Base-by-base conservation (phyloP, 129 eudicot genomes). In the Chrysanthemum lavandulifolium region DNA sequence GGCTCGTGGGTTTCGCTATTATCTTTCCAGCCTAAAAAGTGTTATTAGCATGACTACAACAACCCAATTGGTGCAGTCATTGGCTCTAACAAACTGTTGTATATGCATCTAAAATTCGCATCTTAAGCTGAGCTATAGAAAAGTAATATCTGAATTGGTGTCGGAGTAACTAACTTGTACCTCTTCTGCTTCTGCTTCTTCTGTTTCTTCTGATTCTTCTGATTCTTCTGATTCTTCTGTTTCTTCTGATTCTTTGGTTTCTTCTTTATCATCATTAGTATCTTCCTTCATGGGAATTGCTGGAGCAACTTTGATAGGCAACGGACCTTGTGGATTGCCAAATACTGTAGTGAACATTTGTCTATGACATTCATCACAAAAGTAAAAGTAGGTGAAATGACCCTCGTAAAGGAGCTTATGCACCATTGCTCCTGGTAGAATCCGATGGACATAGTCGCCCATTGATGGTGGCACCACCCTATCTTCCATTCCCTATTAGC, bases 361-460 rank as follows among this genome's bases (percentile, higher is more conserved):
- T 71, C 89, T 82, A 64, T 92, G 98, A 64, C 98, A 92, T 73
- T 92, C 96, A 63, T 89, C 86, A n/a, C 98, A 92, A 76, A 92
- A 87, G 70, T 87, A 92, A 71, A 89, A 85, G 76, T 92, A 89
- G 29, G 96, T 86, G 76, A 89, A 92, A 73, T 92, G 96, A 21
- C 98, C 96, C 71, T 92, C 96, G 68, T 87, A 82, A 23, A 84
- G 89, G 50, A 92, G 96, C 83, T 80, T 92, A 71, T 92, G 98
- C 56, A 92, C 90, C 89, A 90, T 87, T 67, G 82, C 90, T 25
- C 91, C 92, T 7, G 98, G 96, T 73, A 92, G 68, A 74, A 85
- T 81, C 56, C 98, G 85, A 49, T 78, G 84, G 57, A 86, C 81
- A 70, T 77, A 92, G 61, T 87, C 94, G 36, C 82, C 79, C 89